Conservation (phyloP, 139 green algal genomes). For the Micromonas pusilla region DNA sequence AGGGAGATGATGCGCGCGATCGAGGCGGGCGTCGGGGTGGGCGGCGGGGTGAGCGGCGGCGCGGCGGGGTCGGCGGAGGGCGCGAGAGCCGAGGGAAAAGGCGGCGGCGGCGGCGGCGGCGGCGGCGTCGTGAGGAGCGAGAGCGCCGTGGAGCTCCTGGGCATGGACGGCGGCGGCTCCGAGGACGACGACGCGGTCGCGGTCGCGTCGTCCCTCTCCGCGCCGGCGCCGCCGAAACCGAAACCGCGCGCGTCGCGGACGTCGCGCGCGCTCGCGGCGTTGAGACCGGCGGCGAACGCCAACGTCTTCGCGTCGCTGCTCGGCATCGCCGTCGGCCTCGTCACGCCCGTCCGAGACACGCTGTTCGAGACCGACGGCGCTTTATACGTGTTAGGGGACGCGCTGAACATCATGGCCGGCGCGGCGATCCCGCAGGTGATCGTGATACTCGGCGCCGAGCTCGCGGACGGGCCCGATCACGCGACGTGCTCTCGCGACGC, state of each 20-base stretch:
- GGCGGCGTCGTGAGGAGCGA: no score
- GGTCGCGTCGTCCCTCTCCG: no score
- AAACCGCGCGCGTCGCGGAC: no score
- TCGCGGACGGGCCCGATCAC: slow-evolving; percentile 11
- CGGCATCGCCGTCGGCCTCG: background rate
- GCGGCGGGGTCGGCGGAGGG: background rate
- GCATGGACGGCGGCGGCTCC: no score
- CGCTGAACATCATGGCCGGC: background rate
- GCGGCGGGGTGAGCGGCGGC: no score
- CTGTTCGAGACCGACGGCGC: slow-evolving; percentile 9
- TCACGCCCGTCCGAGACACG: background rate
- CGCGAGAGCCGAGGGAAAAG: background rate
- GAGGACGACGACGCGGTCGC: no score
- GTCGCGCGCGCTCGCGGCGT: no score
- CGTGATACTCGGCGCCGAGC: background rate
- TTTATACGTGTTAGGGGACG: background rate
- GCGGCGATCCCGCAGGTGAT: slow-evolving; percentile 8
- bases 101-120: no score
- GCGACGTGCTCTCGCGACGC: background rate
- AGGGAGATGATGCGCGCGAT: no score
- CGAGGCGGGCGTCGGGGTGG: no score
- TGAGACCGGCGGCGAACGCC: background rate
- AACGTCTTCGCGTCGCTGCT: background rate
- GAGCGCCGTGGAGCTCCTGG: no score
- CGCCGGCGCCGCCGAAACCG: no score